Conservation (phyloP, 2,329 filamentous ascomycete species). For the Cadophora sp. region DNA sequence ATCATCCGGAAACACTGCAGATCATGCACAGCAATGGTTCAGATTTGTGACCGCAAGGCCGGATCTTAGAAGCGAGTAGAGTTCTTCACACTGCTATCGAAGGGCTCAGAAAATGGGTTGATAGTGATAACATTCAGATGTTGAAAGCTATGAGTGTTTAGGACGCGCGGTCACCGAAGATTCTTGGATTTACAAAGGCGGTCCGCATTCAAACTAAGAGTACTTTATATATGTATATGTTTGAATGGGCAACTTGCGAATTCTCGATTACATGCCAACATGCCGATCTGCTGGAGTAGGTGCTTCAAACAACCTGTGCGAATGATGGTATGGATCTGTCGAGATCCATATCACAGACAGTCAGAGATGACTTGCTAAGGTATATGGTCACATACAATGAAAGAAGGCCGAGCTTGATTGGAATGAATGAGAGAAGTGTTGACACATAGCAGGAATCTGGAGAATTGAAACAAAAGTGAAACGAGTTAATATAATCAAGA, state of each 20-base stretch:
- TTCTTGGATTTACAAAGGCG: conserved; percentile 12
- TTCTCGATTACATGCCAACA: background rate
- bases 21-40: conserved; percentile 20
- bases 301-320: background rate
- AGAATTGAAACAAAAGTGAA: background rate
- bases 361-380: background rate
- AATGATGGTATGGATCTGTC: background rate
- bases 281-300: background rate
- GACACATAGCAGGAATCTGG: background rate
- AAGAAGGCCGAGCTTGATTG: background rate
- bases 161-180: conserved; percentile 16
- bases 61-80: conserved; percentile 4
- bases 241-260: background rate
- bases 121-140: conserved; percentile 10
- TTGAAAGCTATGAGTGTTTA: conserved; percentile 17
- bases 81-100: conserved; percentile 10
- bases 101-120: conserved; percentile 12
- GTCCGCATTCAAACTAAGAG: conserved; percentile 13
- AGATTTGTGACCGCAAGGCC: conserved; percentile 12
- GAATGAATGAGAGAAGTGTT: background rate
- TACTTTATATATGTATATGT: too few species aligned
- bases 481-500: background rate
- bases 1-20: conserved; percentile 11
- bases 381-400: background rate
- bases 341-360: background rate